Evolutionary conservation across 345 rosid genomes (phyloP), one percentile per base, ranked within the genome.

Genomic region (Microcos paniculata): DNA sequence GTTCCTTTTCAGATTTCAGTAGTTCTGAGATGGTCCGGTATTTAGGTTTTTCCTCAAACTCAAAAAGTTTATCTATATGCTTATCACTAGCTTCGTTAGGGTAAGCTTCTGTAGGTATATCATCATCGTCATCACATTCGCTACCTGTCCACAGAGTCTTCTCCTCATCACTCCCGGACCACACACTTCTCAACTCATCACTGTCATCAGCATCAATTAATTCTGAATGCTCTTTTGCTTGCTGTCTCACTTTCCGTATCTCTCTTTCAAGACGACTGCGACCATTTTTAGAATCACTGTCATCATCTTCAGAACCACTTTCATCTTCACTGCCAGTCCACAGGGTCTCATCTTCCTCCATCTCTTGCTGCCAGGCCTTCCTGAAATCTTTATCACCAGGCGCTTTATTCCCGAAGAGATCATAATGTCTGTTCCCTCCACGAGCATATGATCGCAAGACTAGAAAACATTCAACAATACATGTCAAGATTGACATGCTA

Each of bases 271-370:
- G 84, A 23, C 56, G 58, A 62, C 38, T 83, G 67, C 51, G 73
- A 46, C 63, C 4, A 1, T 28, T 65, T 65, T 52, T 56, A 42
- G 40, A 24, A 64, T 35, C 77, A 26, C 12, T 64, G 66, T 71
- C 76, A 33, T 46, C 73, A 10, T 81, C 78, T 61, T 85, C 80
- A 56, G 79, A 76, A 51, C 85, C 82, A 18, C 75, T 77, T 52
- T 91, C 96, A 80, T 86, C 96, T 83, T 93, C 99, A 70, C 98
- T 95, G 74, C 88, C 96, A 21, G 96, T 88, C 98, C 99, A 95
- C 0, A 91, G 80, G 74, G 87, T 78, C 53, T 65, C 79, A 72
- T 87, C 96, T 77, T 95, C 93, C 18, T 87, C 88, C 88, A 88
- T 78, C 73, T 86, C 88, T 74, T 87, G 84, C 82, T 88, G 84